Evolutionary conservation across 2,329 filamentous ascomycete species (phyloP), one percentile per base, ranked within the genome.

Genomic region (Cryphonectria radicalis): DNA sequence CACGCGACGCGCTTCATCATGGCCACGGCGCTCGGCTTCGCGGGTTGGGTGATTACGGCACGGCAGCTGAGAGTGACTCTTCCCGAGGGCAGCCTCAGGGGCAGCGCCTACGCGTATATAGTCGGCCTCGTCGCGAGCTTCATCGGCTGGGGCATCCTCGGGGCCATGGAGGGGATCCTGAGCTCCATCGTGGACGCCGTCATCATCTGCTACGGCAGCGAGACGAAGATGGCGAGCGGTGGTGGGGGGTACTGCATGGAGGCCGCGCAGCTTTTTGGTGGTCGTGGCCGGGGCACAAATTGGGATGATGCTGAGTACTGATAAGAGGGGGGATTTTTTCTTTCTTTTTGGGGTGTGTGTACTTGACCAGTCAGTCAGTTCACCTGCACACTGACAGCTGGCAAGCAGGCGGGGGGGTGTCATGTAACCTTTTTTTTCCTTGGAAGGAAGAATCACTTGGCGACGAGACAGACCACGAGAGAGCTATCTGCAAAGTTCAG

Each of bases 11-110:
- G 95, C 25, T 93, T 95, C 79, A 92, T 98, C 77, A 97, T 98
- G 89, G 93, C 94, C 0, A 90, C 95, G 63, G 93, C 91, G 0
- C 88, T 99, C 42, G 95, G 95, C 0, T 97, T 98, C 77, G 95
- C 93, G 4, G 95, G 94, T n/a, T 99, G 96, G 96, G 93, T 98
- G 11, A 92, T 93, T 63, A 97, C 95, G 50, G 95, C 96, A 14
- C 91, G 93, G 74, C 91, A 92, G 81, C 84, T 98, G 4, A 85
- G 87, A 67, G 84, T 96, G 28, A 84, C 82, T 77, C 82, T 83
- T 72, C 90, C 81, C 70, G 87, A 84, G 55, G 86, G 86, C 35
- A 68, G 72, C 1, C 79, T 91, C 66, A 89, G 89, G 63, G 96
- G 96, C 11, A 97, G 94, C 76, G 86, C 96, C 35, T 99, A 99